Base-by-base conservation (phyloP, 1,284 basidiomycete genomes). In the Termitomyces sp. region DNA sequence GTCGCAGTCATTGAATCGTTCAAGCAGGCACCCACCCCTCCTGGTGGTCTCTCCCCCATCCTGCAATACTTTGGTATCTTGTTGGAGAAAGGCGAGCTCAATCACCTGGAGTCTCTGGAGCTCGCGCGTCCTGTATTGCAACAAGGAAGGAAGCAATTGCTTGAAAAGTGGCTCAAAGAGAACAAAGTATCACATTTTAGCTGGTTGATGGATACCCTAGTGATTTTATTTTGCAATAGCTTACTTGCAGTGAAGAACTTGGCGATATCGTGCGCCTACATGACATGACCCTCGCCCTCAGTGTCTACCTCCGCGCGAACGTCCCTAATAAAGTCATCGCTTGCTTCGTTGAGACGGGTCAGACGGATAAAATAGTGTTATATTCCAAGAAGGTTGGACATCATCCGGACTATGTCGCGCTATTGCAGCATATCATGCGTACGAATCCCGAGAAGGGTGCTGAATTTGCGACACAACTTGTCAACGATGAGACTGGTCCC, bases 131-230 rank as follows among this genome's bases (percentile, higher is more conserved):
- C 97, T 21, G 97, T 99, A 12, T 78, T 99, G 49, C 88, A 93
- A 64, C 97, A 99, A 76, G 94, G 94, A 53, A 86, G 95, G 67
- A 99, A 99, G 76, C 94, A 98, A 67, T 78, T 99, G 44, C 80
- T 99, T 26, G 97, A 99, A 77, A 99, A 99, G 69, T 99, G 97
- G 97, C 77, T 99, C 62, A 99, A 99, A 76, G 97, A 99, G 80
- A 98, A 98, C 78, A 99, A 99, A 84, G 91, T 86, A 40, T 50
- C 12, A 26, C 5, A 19, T 39, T 28, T 26, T 42, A 53, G 33
- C 15, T 28, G 21, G 31, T 49, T 54, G 10, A n/a, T 41, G 34
- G 52, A 52, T 21, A 46, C 43, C 5, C 44, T 33, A 48, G 45
- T 59, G 50, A 58, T 46, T n/a, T 21, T 30, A 40, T 17, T 24